phyloP scores from a whole-genome alignment of 2,329 filamentous ascomycete species.

The Botryotinia calthae region DNA sequence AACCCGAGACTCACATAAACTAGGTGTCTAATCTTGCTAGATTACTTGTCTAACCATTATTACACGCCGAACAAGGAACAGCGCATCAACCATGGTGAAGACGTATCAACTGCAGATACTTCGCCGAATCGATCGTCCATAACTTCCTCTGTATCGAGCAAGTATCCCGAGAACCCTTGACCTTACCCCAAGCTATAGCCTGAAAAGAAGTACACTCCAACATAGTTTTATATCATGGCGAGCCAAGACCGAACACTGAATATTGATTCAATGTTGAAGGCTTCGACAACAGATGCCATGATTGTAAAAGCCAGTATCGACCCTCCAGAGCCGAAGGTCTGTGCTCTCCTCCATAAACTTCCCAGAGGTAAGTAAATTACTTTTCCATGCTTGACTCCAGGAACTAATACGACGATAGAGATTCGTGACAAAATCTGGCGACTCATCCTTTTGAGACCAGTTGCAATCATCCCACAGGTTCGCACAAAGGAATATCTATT shows the following conservation, averaged over 20 bases:
- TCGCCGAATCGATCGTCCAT: not conserved
- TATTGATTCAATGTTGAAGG: not conserved
- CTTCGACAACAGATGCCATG: constrained; percentile 15
- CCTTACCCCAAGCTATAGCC: too few relatives aligned
- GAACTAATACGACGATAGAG: not conserved
- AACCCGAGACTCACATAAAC: too few relatives aligned
- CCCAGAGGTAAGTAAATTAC: not conserved
- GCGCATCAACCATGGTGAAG: too few relatives aligned
- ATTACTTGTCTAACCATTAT: too few relatives aligned
- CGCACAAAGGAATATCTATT: not conserved
- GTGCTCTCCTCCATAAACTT: not conserved
- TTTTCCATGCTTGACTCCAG: not conserved
- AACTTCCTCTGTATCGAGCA: too few relatives aligned
- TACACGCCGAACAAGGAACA: too few relatives aligned
- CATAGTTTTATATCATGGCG: not conserved
- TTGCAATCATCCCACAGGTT: not conserved
- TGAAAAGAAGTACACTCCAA: too few relatives aligned
- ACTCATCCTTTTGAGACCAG: not conserved
- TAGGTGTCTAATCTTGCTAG: too few relatives aligned
- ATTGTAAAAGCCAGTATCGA: constrained; percentile 35
- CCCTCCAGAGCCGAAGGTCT: not conserved
- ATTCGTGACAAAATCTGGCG: not conserved
- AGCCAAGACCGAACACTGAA: not conserved
- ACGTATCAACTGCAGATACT: too few relatives aligned
- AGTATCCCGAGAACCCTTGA: too few relatives aligned